These are phyloP conservation scores for Exophiala phaeomuriformis DNA, from an alignment of 2,329 filamentous ascomycete genomes.

Conservation along the genomic window DNA sequence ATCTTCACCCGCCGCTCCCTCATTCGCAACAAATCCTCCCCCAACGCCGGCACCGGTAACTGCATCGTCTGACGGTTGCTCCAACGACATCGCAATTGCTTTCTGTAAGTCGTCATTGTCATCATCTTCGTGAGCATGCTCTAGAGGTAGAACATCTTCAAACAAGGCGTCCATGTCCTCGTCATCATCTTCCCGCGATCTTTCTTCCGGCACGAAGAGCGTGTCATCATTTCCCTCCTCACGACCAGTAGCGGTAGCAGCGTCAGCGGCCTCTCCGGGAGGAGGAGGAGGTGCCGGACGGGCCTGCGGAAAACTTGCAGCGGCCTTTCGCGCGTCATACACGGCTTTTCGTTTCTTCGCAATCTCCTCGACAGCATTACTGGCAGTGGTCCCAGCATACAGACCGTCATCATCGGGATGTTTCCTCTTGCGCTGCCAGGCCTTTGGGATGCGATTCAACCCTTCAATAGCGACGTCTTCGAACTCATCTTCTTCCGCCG, in stretches of 20 bases:
- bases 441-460: constrained; percentile 71
- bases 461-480: constrained; percentile 91
- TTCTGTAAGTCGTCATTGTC: constrained; percentile 68
- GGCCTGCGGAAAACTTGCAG: background rate
- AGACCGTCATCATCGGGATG: constrained; percentile 34
- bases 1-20: constrained; percentile 33
- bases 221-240: constrained; percentile 42
- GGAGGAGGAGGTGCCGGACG: background rate
- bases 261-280: too few relatives aligned
- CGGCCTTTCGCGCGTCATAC: constrained; percentile 38
- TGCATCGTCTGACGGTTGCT: constrained; percentile 38
- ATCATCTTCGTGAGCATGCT: constrained; percentile 49
- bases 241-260: background rate
- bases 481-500: constrained; percentile 62
- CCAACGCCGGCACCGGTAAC: constrained; percentile 42
- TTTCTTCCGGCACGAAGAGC: constrained; percentile 48
- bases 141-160: constrained; percentile 40
- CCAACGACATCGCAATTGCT: constrained; percentile 79
- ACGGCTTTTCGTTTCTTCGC: constrained; percentile 42
- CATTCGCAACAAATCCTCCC: constrained; percentile 41
- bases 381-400: constrained; percentile 22
- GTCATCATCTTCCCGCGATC: constrained; percentile 34
- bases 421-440: constrained; percentile 35
- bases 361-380: constrained; percentile 29
- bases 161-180: constrained; percentile 53